Conservation (phyloP, 257 asterid species). For the Solanum medicagineum region DNA sequence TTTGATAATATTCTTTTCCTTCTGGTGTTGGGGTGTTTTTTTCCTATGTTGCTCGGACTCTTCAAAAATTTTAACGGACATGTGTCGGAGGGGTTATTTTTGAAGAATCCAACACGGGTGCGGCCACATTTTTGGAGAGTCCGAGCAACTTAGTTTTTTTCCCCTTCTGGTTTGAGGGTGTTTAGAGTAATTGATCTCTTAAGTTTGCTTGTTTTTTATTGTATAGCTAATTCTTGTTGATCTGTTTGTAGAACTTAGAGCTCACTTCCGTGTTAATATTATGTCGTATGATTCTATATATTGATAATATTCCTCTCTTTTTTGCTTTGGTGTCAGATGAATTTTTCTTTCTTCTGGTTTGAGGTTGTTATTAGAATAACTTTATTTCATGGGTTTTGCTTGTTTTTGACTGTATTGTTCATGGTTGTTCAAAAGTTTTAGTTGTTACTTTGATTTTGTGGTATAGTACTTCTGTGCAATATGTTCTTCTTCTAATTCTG, state of each 20-base stretch:
- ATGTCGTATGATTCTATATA: slow-evolving; percentile 29
- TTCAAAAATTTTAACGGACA: no score
- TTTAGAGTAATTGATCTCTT: background rate
- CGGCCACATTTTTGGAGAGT: no score
- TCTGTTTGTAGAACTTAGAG: slow-evolving; percentile 53
- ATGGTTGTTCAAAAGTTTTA: background rate
- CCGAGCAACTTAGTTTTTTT: no score
- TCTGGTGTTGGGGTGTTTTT: background rate
- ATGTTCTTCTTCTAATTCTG: background rate
- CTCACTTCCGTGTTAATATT: slow-evolving; percentile 88
- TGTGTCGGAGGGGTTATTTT: no score
- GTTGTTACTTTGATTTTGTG: background rate
- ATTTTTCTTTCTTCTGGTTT: background rate
- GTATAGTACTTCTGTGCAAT: background rate
- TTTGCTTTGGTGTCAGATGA: no score
- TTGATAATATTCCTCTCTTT: no score
- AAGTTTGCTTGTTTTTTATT: background rate
- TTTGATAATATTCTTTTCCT: background rate
- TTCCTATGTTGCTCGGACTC: no score
- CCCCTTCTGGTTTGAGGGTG: background rate
- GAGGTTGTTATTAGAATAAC: background rate
- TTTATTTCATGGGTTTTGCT: background rate
- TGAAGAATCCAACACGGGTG: no score
- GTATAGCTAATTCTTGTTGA: slow-evolving; percentile 21
- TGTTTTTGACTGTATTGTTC: background rate